Conservation (phyloP, 2,329 filamentous ascomycete species). For the Fusarium liriodendri region DNA sequence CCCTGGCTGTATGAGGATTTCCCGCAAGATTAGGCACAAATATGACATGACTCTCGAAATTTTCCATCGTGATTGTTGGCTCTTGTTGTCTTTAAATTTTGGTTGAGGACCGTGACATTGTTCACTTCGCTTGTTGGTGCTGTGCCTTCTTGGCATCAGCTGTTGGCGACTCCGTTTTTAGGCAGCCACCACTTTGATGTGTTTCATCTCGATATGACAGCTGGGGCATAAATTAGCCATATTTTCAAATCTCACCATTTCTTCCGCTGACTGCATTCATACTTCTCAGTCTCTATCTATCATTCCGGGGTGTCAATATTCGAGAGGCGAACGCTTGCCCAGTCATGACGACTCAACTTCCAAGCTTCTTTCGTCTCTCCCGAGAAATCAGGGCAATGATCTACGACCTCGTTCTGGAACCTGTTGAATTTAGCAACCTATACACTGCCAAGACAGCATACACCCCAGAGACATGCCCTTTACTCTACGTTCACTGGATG, state of each 20-base stretch:
- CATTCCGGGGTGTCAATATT: background rate
- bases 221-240: background rate
- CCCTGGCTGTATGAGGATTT: slow-evolving; percentile 18
- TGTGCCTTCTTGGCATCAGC: background rate
- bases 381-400: slow-evolving; percentile 3
- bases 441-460: slow-evolving; percentile 1
- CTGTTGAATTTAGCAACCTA: background rate
- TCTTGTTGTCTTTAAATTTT: background rate
- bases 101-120: background rate
- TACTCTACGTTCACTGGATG: slow-evolving; percentile 5
- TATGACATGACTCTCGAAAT: background rate
- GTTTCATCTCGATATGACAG: background rate
- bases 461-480: background rate
- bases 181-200: background rate
- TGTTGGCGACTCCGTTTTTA: background rate
- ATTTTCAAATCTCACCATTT: background rate
- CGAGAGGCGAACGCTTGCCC: background rate
- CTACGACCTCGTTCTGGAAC: slow-evolving; percentile 6
- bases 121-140: background rate
- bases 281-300: background rate
- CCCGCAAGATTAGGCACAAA: background rate
- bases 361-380: background rate
- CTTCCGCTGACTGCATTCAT: background rate
- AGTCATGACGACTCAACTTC: background rate
- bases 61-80: background rate